These are phyloP conservation scores for Tuber brumale DNA, from an alignment of 495 filamentous ascomycete genomes.

Conservation along the genomic window DNA sequence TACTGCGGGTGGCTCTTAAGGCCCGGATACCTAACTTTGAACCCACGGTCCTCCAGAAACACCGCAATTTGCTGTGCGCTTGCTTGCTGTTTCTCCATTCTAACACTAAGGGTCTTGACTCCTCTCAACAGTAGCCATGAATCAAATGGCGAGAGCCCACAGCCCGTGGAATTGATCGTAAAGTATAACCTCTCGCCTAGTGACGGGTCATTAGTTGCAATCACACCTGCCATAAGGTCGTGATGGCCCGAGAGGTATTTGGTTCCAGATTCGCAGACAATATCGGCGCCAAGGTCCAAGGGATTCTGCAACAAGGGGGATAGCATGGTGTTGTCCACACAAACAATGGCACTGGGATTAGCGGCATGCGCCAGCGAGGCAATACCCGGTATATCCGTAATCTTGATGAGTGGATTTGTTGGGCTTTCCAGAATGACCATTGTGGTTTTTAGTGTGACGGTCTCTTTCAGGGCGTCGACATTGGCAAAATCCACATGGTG, in stretches of 20 bases:
- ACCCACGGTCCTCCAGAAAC: conserved; percentile 85
- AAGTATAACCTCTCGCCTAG: conserved; percentile 89
- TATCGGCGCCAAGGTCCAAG: conserved; percentile 86
- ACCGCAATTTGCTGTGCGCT: conserved; percentile 86
- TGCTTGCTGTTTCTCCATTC: conserved; percentile 95
- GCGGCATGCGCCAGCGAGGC: conserved; percentile 65
- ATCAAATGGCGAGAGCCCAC: conserved; percentile 88
- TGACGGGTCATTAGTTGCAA: conserved; percentile 73
- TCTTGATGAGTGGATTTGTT: conserved; percentile 96
- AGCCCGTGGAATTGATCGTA: conserved; percentile 91
- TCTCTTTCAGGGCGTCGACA: conserved; percentile 58
- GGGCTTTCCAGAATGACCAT: conserved; percentile 97
- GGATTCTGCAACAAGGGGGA: conserved; percentile 88
- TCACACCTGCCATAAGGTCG: conserved; percentile 96
- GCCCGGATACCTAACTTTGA: conserved; percentile 90
- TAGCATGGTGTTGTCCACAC: conserved; percentile 98
- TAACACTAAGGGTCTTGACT: conserved; percentile 90
- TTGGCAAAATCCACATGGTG: conserved; percentile 93
- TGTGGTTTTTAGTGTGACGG: conserved; percentile 69
- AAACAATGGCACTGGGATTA: conserved; percentile 74
- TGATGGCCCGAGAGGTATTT: conserved; percentile 98
- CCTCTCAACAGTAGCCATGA: conserved; percentile 91
- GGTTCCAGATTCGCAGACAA: conserved; percentile 94
- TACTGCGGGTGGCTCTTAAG: conserved; percentile 93
- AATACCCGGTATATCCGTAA: conserved; percentile 80